phyloP scores from a whole-genome alignment of 805 yeast genomes.

The Ogataea kodamae region DNA sequence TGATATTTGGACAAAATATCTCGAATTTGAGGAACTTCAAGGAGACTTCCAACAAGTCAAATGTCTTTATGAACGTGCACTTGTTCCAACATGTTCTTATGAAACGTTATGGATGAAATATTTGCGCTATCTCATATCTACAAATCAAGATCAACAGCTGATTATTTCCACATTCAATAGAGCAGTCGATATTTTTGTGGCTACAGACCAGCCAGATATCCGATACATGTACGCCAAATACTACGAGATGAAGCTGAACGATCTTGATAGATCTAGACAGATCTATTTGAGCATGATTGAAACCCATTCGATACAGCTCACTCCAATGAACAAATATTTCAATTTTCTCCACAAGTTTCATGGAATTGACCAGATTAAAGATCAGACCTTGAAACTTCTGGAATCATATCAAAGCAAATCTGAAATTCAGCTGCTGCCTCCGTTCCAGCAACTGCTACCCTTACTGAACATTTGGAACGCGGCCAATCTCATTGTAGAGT shows the following conservation, averaged over 20 bases:
- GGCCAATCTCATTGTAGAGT: slow-evolving; percentile 29
- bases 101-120: slow-evolving; percentile 70
- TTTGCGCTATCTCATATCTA: slow-evolving; percentile 45
- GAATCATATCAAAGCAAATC: slow-evolving; percentile 5
- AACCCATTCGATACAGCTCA: slow-evolving; percentile 10
- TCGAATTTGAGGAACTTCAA: slow-evolving; percentile 42
- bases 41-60: slow-evolving; percentile 33
- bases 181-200: slow-evolving; percentile 43
- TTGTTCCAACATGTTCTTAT: slow-evolving; percentile 62
- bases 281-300: slow-evolving; percentile 21
- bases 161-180: slow-evolving; percentile 41
- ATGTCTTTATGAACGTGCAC: slow-evolving; percentile 65
- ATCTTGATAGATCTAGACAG: slow-evolving; percentile 19
- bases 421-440: slow-evolving; percentile 7
- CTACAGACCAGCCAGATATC: slow-evolving; percentile 23
- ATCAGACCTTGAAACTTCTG: slow-evolving; percentile 17
- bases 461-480: slow-evolving; percentile 22
- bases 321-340: slow-evolving; percentile 19
- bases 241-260: slow-evolving; percentile 18
- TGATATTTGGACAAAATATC: slow-evolving; percentile 59
- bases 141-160: slow-evolving; percentile 26
- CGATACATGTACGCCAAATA: slow-evolving; percentile 32
- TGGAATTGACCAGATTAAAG: slow-evolving; percentile 10
- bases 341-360: slow-evolving; percentile 11
- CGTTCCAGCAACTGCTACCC: slow-evolving; percentile 16